Conservation (phyloP, 805 yeast species). For the Kodamaea neixiangensis region DNA sequence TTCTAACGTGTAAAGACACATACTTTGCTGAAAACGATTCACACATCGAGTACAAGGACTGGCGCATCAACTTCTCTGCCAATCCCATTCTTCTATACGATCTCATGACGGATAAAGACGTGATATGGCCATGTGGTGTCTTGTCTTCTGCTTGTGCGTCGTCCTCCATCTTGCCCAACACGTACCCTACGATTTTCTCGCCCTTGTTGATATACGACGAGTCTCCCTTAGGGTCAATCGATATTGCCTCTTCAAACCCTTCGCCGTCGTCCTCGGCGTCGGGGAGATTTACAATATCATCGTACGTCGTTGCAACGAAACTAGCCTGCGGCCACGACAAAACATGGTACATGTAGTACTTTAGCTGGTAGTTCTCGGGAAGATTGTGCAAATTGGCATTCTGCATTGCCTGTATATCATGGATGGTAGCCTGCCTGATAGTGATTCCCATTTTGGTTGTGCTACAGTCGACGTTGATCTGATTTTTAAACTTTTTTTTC, state of each 20-base stretch:
- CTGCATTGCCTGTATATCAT: constrained; percentile 93
- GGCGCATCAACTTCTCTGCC: constrained; percentile 90
- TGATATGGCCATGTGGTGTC: constrained; percentile 90
- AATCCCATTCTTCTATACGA: constrained; percentile 93
- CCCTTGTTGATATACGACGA: constrained; percentile 64
- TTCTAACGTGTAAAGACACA: constrained; percentile 90
- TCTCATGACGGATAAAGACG: constrained; percentile 92
- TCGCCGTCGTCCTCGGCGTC: constrained; percentile 31
- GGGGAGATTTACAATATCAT: constrained; percentile 23
- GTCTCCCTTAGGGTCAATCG: constrained; percentile 52
- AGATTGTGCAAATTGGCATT: constrained; percentile 88
- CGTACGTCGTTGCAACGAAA: constrained; percentile 87
- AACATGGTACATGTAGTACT: constrained; percentile 91
- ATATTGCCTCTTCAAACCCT: constrained; percentile 16
- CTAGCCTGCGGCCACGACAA: constrained; percentile 98
- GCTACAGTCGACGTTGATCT: neutral
- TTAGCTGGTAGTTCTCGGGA: constrained; percentile 92
- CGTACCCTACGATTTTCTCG: constrained; percentile 93
- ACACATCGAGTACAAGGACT: constrained; percentile 72
- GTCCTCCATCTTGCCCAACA: constrained; percentile 94
- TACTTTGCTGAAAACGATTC: constrained; percentile 81
- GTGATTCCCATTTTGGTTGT: constrained; percentile 68
- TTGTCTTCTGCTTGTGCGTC: constrained; percentile 76
- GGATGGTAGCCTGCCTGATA: constrained; percentile 82
- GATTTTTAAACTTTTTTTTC: neutral